Percentiles rank a stretch among this genome's conserved stretches.
Conservation (phyloP, 208 protist genomes). For the Endotrypanum monterogeii region DNA sequence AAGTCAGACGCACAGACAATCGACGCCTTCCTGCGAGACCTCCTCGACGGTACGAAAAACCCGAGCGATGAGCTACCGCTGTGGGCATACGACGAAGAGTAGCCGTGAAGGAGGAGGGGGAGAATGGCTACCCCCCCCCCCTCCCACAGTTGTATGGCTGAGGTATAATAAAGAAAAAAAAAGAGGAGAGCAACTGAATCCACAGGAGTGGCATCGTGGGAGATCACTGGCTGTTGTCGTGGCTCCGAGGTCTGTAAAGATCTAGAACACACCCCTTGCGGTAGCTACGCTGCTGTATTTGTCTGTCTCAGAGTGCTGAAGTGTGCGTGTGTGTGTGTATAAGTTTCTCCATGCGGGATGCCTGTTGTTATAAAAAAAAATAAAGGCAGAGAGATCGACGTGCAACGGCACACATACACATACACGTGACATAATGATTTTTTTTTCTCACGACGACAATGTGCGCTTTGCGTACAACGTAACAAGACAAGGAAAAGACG, state of each 20-base stretch:
- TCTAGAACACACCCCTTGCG: background rate
- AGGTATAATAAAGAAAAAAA: background rate
- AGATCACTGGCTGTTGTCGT: background rate
- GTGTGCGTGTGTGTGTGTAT: conserved; percentile 1
- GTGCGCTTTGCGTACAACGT: background rate
- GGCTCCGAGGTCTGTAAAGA: background rate
- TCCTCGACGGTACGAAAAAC: conserved; percentile 60
- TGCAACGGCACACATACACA: too few relatives aligned
- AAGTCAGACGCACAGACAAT: conserved; percentile 49
- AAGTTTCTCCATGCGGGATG: background rate
- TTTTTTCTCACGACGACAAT: too few relatives aligned
- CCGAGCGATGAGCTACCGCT: conserved; percentile 35
- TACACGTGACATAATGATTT: too few relatives aligned
- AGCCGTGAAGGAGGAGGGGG: background rate
- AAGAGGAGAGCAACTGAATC: background rate
- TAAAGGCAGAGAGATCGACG: background rate
- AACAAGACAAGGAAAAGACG: background rate
- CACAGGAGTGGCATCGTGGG: background rate
- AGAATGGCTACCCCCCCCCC: too few relatives aligned
- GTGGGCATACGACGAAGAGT: conserved; percentile 26
- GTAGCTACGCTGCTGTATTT: background rate
- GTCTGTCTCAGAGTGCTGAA: background rate
- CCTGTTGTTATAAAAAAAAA: background rate
- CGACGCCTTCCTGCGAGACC: conserved; percentile 50
- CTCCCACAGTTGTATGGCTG: background rate